Percentiles rank a stretch among this genome's conserved stretches.
phyloP scores from a whole-genome alignment of 2,329 filamentous ascomycete genomes.

The Epichloe festucae region DNA sequence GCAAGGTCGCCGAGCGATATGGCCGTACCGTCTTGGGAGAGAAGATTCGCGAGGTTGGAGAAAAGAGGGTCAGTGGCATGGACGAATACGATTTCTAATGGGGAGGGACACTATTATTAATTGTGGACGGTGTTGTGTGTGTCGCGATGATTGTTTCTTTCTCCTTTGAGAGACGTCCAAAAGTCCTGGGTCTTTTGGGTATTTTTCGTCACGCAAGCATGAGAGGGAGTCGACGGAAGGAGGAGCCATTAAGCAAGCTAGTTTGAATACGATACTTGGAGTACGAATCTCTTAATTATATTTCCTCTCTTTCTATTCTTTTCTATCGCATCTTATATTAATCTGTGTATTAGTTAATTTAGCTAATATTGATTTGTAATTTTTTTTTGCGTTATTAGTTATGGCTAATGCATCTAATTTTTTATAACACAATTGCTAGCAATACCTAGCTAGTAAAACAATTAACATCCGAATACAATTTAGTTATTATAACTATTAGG shows the following conservation, averaged over 20 bases:
- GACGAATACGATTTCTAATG: conserved; percentile 34
- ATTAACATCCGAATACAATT: no score
- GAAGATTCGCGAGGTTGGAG: conserved; percentile 80
- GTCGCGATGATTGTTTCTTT: neutral
- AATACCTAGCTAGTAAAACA: no score
- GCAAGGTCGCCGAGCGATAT: conserved; percentile 80
- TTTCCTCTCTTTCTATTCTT: neutral
- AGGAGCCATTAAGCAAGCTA: neutral
- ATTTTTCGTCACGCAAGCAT: neutral
- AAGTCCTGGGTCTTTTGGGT: neutral
- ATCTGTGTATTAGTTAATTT: no score
- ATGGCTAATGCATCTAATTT: no score
- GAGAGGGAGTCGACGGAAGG: neutral
- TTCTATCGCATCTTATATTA: no score
- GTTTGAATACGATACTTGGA: neutral
- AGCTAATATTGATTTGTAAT: no score
- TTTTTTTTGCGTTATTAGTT: no score
- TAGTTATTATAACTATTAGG: no score
- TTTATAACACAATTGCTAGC: no score
- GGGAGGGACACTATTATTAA: neutral
- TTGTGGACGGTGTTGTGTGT: neutral
- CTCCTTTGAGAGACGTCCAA: no score
- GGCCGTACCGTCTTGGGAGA: conserved; percentile 66
- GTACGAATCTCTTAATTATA: neutral
- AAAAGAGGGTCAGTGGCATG: conserved; percentile 50